These are phyloP conservation scores for Zymoseptoria pseudotritici DNA, from an alignment of 2,329 filamentous ascomycete genomes.

Conservation along the genomic window DNA sequence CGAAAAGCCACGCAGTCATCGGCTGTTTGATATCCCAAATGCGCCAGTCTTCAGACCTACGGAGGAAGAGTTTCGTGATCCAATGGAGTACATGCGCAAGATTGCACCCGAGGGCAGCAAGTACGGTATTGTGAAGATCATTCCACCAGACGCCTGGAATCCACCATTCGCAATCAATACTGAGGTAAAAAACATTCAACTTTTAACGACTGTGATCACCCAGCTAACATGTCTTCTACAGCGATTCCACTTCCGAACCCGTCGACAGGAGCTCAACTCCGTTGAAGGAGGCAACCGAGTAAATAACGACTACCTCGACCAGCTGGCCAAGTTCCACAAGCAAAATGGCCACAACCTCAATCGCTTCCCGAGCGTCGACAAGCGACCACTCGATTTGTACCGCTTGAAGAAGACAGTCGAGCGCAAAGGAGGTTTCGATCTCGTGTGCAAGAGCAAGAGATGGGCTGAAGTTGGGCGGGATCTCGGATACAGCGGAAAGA, in stretches of 20 bases:
- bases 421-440: slow-evolving; percentile 86
- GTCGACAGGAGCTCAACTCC: slow-evolving; percentile 93
- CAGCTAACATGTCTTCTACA: slow-evolving; percentile 36
- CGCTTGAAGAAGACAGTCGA: slow-evolving; percentile 96
- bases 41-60: slow-evolving; percentile 87
- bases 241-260: slow-evolving; percentile 94
- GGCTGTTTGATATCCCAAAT: slow-evolving; percentile 79
- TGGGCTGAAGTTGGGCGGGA: slow-evolving; percentile 98
- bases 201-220: background rate
- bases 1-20: slow-evolving; percentile 44
- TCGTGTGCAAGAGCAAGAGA: slow-evolving; percentile 95
- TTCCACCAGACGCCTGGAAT: slow-evolving; percentile 90
- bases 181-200: slow-evolving; percentile 56
- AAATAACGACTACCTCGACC: slow-evolving; percentile 92
- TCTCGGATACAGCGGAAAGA: slow-evolving; percentile 95
- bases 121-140: slow-evolving; percentile 91
- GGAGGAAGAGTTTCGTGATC: slow-evolving; percentile 89
- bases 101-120: slow-evolving; percentile 78
- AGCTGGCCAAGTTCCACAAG: slow-evolving; percentile 91
- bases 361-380: slow-evolving; percentile 92
- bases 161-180: slow-evolving; percentile 94
- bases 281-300: slow-evolving; percentile 96
- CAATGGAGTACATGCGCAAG: slow-evolving; percentile 86
- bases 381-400: slow-evolving; percentile 91
- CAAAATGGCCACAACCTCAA: slow-evolving; percentile 92